These are phyloP conservation scores for Trichoderma reesei DNA, from an alignment of 495 filamentous ascomycete species.

Conservation along the genomic window DNA sequence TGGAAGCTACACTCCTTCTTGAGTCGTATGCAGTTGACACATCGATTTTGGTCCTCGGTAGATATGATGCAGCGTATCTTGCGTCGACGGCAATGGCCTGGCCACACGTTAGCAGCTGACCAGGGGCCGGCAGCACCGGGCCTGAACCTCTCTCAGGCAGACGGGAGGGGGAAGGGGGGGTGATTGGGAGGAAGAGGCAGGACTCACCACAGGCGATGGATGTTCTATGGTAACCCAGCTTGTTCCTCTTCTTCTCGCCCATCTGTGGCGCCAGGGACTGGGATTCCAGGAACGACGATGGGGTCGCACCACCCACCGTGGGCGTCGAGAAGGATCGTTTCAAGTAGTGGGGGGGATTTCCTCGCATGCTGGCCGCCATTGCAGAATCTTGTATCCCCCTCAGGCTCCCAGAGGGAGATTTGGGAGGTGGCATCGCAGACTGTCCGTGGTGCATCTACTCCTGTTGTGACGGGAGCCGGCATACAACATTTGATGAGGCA, in stretches of 20 bases:
- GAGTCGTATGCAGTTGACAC: constrained; percentile 90
- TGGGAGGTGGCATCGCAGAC: constrained; percentile 1
- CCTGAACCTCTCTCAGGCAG: not conserved
- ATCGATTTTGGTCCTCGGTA: constrained; percentile 75
- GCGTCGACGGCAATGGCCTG: constrained; percentile 86
- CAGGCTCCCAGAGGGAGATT: not conserved
- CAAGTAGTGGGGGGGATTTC: not conserved
- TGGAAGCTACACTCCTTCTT: constrained; percentile 95
- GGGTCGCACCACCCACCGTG: not conserved
- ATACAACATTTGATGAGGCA: not conserved
- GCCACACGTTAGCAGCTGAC: not conserved
- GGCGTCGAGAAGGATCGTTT: constrained; percentile 11
- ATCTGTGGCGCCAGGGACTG: constrained; percentile 22
- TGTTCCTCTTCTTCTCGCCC: constrained; percentile 85
- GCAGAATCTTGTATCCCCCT: not conserved
- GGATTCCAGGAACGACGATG: not conserved
- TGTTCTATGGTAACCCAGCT: constrained; percentile 92
- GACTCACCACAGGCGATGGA: constrained; percentile 94
- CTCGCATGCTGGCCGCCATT: not conserved
- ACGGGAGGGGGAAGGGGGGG: constrained; percentile 1
- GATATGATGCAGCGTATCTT: constrained; percentile 91
- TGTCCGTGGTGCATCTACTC: constrained; percentile 1
- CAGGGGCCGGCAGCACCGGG: not conserved
- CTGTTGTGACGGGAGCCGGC: not conserved
- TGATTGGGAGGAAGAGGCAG: not conserved